A percentile compares a stretch with the other conserved stretches of the same genome.
Evolutionary conservation across 352 stramenopile species (phyloP).

Genomic region (Globisporangium yorkense): DNA sequence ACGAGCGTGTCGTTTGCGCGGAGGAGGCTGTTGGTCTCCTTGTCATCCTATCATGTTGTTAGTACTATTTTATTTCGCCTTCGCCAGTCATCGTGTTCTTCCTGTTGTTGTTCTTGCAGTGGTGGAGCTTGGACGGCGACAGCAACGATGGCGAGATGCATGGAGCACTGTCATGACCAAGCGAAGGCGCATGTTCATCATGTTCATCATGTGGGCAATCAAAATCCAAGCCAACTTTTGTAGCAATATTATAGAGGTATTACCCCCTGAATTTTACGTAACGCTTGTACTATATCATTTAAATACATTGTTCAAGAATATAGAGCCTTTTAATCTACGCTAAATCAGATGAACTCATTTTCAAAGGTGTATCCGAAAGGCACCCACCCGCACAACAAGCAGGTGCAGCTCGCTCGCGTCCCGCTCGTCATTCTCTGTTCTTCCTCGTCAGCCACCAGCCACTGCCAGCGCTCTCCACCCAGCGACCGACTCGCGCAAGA

Average conservation of each 20-base stretch:
- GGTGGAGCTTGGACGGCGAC: too few species aligned
- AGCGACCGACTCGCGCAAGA: too few species aligned
- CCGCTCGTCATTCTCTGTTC: not conserved
- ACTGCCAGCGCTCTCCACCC: too few species aligned
- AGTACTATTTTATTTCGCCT: not conserved
- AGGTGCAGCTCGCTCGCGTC: not conserved
- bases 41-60: not conserved
- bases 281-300: not conserved
- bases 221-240: not conserved
- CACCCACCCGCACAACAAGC: not conserved
- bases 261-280: not conserved
- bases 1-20: not conserved
- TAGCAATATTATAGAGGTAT: not conserved
- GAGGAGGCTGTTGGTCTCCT: not conserved
- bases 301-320: not conserved
- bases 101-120: too few species aligned
- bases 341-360: not conserved
- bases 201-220: not conserved
- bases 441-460: not conserved
- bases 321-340: not conserved
- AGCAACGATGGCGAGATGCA: too few species aligned
- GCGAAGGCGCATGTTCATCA: too few species aligned
- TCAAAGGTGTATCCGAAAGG: not conserved
- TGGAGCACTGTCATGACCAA: too few species aligned
- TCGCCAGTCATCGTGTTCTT: too few species aligned